Evolutionary conservation across 2,329 filamentous ascomycete species (phyloP), one percentile per base, ranked within the genome.

Genomic region (Knufia fluminis): DNA sequence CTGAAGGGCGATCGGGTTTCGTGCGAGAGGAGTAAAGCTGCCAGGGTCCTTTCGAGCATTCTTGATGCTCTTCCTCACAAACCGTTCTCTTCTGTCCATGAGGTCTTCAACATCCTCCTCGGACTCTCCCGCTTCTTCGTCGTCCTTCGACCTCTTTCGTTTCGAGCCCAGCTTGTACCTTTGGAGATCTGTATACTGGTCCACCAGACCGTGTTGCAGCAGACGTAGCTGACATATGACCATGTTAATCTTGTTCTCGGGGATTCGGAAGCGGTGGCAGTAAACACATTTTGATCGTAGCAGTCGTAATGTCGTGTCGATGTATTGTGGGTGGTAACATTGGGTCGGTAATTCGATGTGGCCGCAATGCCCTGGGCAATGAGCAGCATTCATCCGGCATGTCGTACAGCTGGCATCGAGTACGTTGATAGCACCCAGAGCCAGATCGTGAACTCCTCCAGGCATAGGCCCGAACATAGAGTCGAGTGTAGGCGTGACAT

Each of bases 271-370:
- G 50, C 83, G 81, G 63, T 90, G 84, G 69, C 94, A 98, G 71
- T 95, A 96, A 52, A 84, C 78, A 66, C 92, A 98, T 67, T 91
- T 85, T 48, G 87, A 85, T 59, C 89, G 82, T 17, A 98, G 76
- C 40, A 98, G 74, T 39, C 86, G 83, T 55, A 94, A 79, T 46
- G 90, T 78, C 66, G 96, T 90, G 64, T 96, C 90, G 74, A 98
- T 85, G 63, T 96, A 97, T 1, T 89, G 85, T n/a, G 91, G 87
- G 67, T 98, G 91, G 66, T 97, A 98, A 46, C 96, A 86, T 41
- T 86, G 87, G 10, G 90, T 84, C 12, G 92, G 90, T 10, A 98
- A 81, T 60, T 96, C 88, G 65, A 98, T 94, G 64, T 98, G 92
- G 47, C 92, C 94, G 52, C 85, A 79, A 71, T 98, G 94, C 50